Evolutionary conservation across 352 stramenopile genomes (phyloP), one percentile per base, ranked within the genome.

Genomic region (Phytophthora citrophthora): DNA sequence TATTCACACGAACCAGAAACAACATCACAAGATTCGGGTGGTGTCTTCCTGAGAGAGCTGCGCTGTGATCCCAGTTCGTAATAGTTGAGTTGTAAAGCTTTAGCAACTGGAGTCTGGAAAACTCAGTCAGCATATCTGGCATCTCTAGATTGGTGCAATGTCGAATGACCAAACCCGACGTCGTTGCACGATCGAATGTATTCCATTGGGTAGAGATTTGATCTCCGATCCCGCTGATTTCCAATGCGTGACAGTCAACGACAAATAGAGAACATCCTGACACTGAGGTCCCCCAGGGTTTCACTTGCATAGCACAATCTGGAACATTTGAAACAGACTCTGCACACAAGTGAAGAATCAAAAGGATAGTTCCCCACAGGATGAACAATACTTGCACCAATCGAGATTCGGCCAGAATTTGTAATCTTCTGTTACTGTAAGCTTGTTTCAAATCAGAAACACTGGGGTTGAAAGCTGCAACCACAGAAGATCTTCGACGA

Each of bases 71-170:
- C 75, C 73, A 86, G 10, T 41, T 43, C 1, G 32, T 39, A 23
- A 87, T 59, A 1, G 53, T 73, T 0, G 67, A 74, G n/a, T 84
- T 76, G 68, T 81, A 83, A 15, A 87, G 41, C 7, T 66, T 65
- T 7, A 70, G 10, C 7, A 50, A 16, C 10, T 73, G 72, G 15
- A 89, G 39, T 10, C 55, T 29, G 13, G 72, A 68, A 31, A 86
- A 59, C 18, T 77, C 46, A 1, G 40, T 46, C 13, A 87, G 54
- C 0, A n/a, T 48, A 0, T 50, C 20, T 1, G 79, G 76, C 13
- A 86, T 58, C 29, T 77, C 59, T 2, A 88, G 51, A 3, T 51
- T 12, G 0, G 64, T 13, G 9, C 79, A 86, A 29, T 78, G 49
- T 2, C 62, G 46, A 47, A 80, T 73, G 12, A 68, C 52, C 11